Conservation (phyloP, 805 yeast species). For the Candida loeiensis region DNA sequence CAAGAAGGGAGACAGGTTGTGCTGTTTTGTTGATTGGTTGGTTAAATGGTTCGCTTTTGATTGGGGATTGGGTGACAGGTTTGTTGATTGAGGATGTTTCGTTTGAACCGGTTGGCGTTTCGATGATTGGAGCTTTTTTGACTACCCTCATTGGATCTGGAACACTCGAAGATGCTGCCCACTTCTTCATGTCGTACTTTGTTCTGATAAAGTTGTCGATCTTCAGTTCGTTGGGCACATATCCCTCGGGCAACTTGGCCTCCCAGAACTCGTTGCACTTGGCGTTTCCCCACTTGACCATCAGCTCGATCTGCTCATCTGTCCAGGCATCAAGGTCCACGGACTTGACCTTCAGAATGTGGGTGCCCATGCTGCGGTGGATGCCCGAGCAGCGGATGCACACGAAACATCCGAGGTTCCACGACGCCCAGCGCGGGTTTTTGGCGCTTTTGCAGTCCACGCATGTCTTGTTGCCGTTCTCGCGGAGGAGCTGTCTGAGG, state of each 20-base stretch:
- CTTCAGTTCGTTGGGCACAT: slow-evolving; percentile 79
- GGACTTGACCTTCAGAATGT: slow-evolving; percentile 86
- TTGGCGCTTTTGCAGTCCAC: slow-evolving; percentile 88
- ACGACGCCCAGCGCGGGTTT: slow-evolving; percentile 97
- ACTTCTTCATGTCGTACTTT: slow-evolving; percentile 85
- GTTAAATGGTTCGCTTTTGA: too few relatives aligned
- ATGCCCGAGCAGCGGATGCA: slow-evolving; percentile 96
- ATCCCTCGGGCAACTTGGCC: slow-evolving; percentile 60
- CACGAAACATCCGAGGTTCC: slow-evolving; percentile 90
- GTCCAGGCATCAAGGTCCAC: slow-evolving; percentile 97
- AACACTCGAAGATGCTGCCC: slow-evolving; percentile 58
- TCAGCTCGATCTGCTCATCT: slow-evolving; percentile 78
- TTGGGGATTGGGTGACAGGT: too few relatives aligned
- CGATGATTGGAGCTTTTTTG: too few relatives aligned
- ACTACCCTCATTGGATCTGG: slow-evolving; percentile 56
- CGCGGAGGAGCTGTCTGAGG: slow-evolving; percentile 69
- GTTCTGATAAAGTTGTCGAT: slow-evolving; percentile 88
- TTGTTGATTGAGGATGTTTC: neutral
- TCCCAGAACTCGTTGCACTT: slow-evolving; percentile 86
- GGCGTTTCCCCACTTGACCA: slow-evolving; percentile 84
- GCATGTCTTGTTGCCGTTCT: slow-evolving; percentile 72
- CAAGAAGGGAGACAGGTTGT: slow-evolving; percentile 15
- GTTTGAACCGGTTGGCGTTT: neutral
- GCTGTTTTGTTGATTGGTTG: too few relatives aligned
- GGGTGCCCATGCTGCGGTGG: slow-evolving; percentile 94